Evolutionary conservation across 2,329 filamentous ascomycete genomes (phyloP).

Genomic region (Fusarium agapanthi): DNA sequence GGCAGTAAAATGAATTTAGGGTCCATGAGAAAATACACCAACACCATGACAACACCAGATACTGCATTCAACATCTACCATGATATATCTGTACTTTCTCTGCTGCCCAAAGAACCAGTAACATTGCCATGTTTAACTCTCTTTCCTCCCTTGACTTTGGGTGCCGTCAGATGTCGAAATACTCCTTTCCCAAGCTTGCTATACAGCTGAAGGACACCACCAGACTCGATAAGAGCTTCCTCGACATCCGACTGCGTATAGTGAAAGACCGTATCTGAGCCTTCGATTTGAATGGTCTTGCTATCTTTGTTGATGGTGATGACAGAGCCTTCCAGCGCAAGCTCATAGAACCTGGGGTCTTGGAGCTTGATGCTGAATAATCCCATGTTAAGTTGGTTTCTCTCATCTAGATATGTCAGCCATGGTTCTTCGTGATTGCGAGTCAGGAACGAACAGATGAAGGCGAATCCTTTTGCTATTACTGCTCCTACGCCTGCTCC

Average conservation of each 20-base stretch:
- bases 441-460: conserved; percentile 12
- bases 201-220: neutral
- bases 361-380: neutral
- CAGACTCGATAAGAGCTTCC: neutral
- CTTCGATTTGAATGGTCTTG: neutral
- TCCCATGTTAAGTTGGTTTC: neutral
- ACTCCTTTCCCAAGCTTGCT: neutral
- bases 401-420: neutral
- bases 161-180: neutral
- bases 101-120: fast-evolving
- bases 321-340: neutral
- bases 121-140: fast-evolving
- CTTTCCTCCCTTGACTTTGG: neutral
- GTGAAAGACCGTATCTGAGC: neutral
- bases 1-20: neutral
- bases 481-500: conserved; percentile 19
- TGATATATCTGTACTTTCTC: neutral
- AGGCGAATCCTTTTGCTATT: conserved; percentile 28
- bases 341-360: neutral
- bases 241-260: neutral
- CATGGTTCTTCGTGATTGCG: fast-evolving
- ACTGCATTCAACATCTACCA: neutral
- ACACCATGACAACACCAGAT: neutral
- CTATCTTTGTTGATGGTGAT: neutral
- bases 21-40: neutral